Conservation (phyloP, 768 basidiomycete species). For the Amanita muscaria region DNA sequence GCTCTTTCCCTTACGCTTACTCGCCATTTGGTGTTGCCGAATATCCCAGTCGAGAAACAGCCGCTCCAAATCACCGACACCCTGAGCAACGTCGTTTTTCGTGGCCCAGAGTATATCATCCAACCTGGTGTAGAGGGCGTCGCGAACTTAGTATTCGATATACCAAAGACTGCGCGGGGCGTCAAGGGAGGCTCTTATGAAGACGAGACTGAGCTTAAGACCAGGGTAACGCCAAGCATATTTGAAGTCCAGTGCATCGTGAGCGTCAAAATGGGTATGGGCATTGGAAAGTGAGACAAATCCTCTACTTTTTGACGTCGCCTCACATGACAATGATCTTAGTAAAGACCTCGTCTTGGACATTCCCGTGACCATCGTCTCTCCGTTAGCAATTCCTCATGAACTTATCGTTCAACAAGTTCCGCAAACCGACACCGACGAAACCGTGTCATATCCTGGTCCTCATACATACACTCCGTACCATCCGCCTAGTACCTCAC, state of each 20-base stretch:
- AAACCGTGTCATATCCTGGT: neutral
- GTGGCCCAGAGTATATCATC: constrained; percentile 67
- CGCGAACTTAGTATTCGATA: constrained; percentile 71
- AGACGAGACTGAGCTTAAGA: too few species aligned
- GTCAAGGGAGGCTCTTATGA: constrained; percentile 53
- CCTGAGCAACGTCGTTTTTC: constrained; percentile 59
- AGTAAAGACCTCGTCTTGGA: constrained; percentile 67
- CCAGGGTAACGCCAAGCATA: constrained; percentile 37
- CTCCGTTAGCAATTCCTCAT: constrained; percentile 50
- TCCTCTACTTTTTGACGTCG: neutral
- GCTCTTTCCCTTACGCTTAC: constrained; percentile 53
- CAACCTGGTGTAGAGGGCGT: constrained; percentile 70
- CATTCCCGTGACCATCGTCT: constrained; percentile 55
- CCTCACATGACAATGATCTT: constrained; percentile 7
- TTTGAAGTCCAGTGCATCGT: constrained; percentile 65
- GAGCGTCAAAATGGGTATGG: constrained; percentile 60
- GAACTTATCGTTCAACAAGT: constrained; percentile 15
- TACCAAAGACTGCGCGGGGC: constrained; percentile 58
- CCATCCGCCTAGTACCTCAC: constrained; percentile 12
- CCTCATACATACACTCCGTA: constrained; percentile 10
- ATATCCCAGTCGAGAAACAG: constrained; percentile 30
- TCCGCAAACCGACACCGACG: neutral
- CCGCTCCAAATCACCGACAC: constrained; percentile 60
- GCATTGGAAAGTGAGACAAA: constrained; percentile 50
- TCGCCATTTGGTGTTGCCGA: constrained; percentile 51